Evolutionary conservation across 495 filamentous ascomycete genomes (phyloP).

Genomic region (Thermochaetoides thermophila): DNA sequence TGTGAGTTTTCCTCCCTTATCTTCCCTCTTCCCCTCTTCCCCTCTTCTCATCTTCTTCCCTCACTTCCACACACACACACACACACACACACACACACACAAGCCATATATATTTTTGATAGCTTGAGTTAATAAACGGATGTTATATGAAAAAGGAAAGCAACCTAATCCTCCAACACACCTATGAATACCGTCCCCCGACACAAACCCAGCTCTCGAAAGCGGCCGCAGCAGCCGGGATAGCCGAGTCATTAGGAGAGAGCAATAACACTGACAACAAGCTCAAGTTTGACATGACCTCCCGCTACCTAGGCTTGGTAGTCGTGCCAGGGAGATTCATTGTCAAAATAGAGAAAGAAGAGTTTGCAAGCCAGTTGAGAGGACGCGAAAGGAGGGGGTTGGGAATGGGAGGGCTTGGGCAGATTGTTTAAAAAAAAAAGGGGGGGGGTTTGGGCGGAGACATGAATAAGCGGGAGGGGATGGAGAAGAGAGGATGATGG

Average conservation of each 20-base stretch:
- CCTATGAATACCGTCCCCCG: conserved; percentile 76
- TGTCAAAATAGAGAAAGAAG: conserved; percentile 76
- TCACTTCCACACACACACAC: not conserved
- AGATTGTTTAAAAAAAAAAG: not conserved
- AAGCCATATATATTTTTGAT: too few species aligned
- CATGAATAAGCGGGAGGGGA: not conserved
- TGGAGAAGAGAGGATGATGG: too few species aligned
- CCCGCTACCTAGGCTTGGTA: conserved; percentile 75
- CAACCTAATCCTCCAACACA: conserved; percentile 74
- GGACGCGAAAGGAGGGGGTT: conserved; percentile 1
- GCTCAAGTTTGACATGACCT: conserved; percentile 57
- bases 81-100: not conserved
- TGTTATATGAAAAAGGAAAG: too few species aligned
- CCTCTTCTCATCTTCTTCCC: too few species aligned
- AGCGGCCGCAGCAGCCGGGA: conserved; percentile 16
- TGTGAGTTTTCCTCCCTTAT: conserved; percentile 30
- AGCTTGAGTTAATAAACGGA: too few species aligned
- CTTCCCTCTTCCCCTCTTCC: not conserved
- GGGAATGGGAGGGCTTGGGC: not conserved
- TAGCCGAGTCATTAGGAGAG: conserved; percentile 16
- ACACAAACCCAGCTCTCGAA: conserved; percentile 21
- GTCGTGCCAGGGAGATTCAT: conserved; percentile 82
- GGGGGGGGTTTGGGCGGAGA: not conserved
- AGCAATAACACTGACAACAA: conserved; percentile 12
- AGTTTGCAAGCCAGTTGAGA: conserved; percentile 36